Evolutionary conservation across 2,329 filamentous ascomycete genomes (phyloP).

Genomic region (Fulvia fulva): DNA sequence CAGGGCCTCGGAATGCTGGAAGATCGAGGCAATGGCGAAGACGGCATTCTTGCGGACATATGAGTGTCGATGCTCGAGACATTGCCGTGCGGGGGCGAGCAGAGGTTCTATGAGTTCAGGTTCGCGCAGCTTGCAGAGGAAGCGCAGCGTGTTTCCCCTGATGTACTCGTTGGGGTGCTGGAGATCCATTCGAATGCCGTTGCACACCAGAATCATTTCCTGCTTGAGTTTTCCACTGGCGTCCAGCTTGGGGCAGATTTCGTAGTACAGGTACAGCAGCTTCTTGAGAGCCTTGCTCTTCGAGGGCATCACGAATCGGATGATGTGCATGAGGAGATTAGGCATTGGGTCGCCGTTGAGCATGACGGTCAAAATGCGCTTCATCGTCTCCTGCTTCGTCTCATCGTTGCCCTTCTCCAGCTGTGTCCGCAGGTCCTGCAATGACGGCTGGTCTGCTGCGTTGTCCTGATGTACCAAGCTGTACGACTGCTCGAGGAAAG

Average conservation of each 20-base stretch:
- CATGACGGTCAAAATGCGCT: slow-evolving; percentile 94
- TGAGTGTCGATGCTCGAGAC: slow-evolving; percentile 91
- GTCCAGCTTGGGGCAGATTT: slow-evolving; percentile 96
- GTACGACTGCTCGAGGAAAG: slow-evolving; percentile 91
- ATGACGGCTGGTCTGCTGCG: slow-evolving; percentile 81
- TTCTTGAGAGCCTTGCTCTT: slow-evolving; percentile 97
- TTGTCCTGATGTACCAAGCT: slow-evolving; percentile 98
- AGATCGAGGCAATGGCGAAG: slow-evolving; percentile 89
- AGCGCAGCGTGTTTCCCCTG: slow-evolving; percentile 94
- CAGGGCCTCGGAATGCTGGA: slow-evolving; percentile 80
- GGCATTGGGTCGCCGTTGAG: slow-evolving; percentile 96
- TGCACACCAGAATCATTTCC: slow-evolving; percentile 99
- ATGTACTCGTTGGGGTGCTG: slow-evolving; percentile 99
- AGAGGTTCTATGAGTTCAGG: slow-evolving; percentile 94
- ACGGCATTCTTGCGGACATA: slow-evolving; percentile 99
- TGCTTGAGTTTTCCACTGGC: slow-evolving; percentile 92
- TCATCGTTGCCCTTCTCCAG: slow-evolving; percentile 40
- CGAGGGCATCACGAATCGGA: slow-evolving; percentile 98
- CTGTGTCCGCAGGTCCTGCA: slow-evolving; percentile 79
- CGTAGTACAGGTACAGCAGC: slow-evolving; percentile 97
- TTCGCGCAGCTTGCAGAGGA: slow-evolving; percentile 93
- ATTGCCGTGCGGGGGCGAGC: slow-evolving; percentile 84
- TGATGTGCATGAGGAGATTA: slow-evolving; percentile 97
- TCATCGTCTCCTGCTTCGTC: slow-evolving; percentile 57
- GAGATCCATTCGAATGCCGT: slow-evolving; percentile 95